Evolutionary conservation across 345 rosid species (phyloP), one percentile per base, ranked within the genome.

Genomic region (Erodium maritimum): DNA sequence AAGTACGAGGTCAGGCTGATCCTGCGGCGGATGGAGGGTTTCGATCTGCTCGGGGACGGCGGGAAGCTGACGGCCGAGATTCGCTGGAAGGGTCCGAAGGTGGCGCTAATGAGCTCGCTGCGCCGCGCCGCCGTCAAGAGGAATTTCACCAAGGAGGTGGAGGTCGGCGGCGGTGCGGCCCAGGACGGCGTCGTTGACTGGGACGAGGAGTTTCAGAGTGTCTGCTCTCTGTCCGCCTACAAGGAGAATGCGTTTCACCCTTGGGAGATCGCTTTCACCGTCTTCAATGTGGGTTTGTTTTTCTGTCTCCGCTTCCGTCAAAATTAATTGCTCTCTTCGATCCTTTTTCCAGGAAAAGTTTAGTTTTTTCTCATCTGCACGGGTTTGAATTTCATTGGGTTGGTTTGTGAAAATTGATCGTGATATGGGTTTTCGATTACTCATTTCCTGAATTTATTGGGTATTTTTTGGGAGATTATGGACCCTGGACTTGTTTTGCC

Each of bases 21-120:
- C 5, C 84, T 93, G 20, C 62, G 69, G 75, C 74, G 82, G 74
- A 61, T 93, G 68, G 94, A 93, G 60, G 95, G 95, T n/a, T 85
- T 79, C 79, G 94, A 82, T 80, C 93, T 68, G 79, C 52, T 54
- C 21, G 54, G 62, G 16, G 71, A 57, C 21, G 50, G 54, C 46
- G 85, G 72, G 64, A 77, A 45, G 72, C 69, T 89, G 37, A 66
- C 80, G 70, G 99, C 82, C 8, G 94, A 89, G 95, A 70, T 93
- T 77, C 79, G 89, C 5, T 93, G 99, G 99, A 93, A 85, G 73
- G 99, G 99, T 1, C 90, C 87, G n/a, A 91, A 84, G 69, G 72
- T 72, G 76, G 83, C 93, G 23, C 64, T 89, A 45, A 66, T 60
- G 73, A 84, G 88, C 37, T 79, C 91, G 59, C 61, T 89, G 23